A percentile compares a stretch with the other conserved stretches of the same genome.
Evolutionary conservation across 164 flowering plant species (phyloP).

Genomic region (Houttuynia cordata): DNA sequence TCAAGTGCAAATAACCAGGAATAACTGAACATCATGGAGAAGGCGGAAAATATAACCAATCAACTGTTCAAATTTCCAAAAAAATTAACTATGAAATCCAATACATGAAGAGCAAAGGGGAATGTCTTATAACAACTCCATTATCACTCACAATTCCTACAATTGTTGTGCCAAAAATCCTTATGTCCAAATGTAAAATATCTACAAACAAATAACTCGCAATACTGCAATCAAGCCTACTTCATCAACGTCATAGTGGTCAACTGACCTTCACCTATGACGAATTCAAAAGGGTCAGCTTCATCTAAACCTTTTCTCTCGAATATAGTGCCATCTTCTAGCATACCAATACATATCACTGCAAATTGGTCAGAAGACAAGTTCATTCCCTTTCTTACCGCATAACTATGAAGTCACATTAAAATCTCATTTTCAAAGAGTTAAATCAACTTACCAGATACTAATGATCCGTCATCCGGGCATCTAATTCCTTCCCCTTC

Average conservation of each 20-base stretch:
- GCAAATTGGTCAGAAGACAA: constrained; percentile 10
- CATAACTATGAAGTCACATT: background rate
- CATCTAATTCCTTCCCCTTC: constrained; percentile 41
- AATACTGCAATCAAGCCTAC: too few species aligned
- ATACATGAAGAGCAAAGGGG: too few species aligned
- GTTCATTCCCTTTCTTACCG: background rate
- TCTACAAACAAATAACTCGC: too few species aligned
- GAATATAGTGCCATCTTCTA: constrained; percentile 51
- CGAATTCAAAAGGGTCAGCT: constrained; percentile 27
- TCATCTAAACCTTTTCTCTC: constrained; percentile 50
- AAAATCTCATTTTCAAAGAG: background rate
- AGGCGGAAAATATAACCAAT: background rate
- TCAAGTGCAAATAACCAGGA: too few species aligned
- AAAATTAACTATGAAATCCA: too few species aligned
- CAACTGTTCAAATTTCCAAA: background rate
- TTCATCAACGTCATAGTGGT: background rate
- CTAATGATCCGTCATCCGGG: constrained; percentile 54
- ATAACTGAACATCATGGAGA: background rate
- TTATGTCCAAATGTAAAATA: background rate
- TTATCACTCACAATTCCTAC: background rate
- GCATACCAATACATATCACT: constrained; percentile 48
- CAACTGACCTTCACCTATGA: constrained; percentile 48
- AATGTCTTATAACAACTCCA: background rate
- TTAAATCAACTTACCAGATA: constrained; percentile 27
- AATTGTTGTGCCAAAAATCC: background rate